A percentile compares a stretch with the other conserved stretches of the same genome.
phyloP scores from a whole-genome alignment of 495 filamentous ascomycete species.

The Podospora pseudopauciseta region DNA sequence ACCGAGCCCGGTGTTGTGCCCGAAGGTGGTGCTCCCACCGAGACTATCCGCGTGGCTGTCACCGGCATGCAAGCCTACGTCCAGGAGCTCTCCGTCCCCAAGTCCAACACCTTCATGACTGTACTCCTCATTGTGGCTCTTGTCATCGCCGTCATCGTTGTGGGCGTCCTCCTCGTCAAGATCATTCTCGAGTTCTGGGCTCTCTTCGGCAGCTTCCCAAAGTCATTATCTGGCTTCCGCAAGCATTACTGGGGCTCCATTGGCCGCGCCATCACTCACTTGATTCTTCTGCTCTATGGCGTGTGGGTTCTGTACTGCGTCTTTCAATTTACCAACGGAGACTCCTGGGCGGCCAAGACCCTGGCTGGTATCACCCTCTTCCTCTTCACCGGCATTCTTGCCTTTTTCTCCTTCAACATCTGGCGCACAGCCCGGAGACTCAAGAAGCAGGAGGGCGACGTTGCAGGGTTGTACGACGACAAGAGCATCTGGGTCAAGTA shows the following conservation, averaged over 20 bases:
- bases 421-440: slow-evolving; percentile 69
- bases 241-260: slow-evolving; percentile 94
- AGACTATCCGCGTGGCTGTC: slow-evolving; percentile 45
- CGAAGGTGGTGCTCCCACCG: slow-evolving; percentile 26
- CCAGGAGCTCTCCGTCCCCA: slow-evolving; percentile 75
- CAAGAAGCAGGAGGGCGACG: slow-evolving; percentile 71
- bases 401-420: slow-evolving; percentile 79
- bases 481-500: slow-evolving; percentile 93
- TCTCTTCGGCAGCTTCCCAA: slow-evolving; percentile 81
- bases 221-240: slow-evolving; percentile 76
- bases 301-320: slow-evolving; percentile 95
- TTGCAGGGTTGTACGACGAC: slow-evolving; percentile 72
- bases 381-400: slow-evolving; percentile 73
- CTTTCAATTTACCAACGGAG: slow-evolving; percentile 88
- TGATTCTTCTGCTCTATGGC: slow-evolving; percentile 90
- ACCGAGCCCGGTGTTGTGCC: slow-evolving; percentile 24
- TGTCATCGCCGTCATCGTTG: slow-evolving; percentile 76
- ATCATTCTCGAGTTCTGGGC: slow-evolving; percentile 91
- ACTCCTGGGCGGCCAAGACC: slow-evolving; percentile 90
- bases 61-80: slow-evolving; percentile 70
- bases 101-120: slow-evolving; percentile 95
- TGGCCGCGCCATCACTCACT: slow-evolving; percentile 79
- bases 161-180: slow-evolving; percentile 86
- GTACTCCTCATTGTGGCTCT: slow-evolving; percentile 85
- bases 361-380: slow-evolving; percentile 79